Evolutionary conservation across 1,284 basidiomycete genomes (phyloP).

Genomic region (Cyathus pygmaeus): DNA sequence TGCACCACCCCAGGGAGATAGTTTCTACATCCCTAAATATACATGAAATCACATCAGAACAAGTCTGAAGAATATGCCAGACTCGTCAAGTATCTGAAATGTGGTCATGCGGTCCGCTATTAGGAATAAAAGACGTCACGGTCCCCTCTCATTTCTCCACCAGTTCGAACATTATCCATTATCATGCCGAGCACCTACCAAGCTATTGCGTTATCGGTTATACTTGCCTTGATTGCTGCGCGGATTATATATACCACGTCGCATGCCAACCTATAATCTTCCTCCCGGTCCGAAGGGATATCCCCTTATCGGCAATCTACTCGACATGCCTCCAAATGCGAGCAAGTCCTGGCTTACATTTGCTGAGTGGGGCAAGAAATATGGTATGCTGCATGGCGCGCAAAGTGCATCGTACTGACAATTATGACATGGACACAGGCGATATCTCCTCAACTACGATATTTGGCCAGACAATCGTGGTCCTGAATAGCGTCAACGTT

Average conservation of each 20-base stretch:
- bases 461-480: background rate
- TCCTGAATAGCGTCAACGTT: background rate
- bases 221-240: background rate
- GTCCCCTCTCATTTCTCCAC: too few species aligned
- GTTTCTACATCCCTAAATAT: too few species aligned
- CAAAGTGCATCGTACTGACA: too few species aligned
- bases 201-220: background rate
- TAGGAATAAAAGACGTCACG: too few species aligned
- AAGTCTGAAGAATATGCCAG: too few species aligned
- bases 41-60: too few species aligned
- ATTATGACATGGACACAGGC: too few species aligned
- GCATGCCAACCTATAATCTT: background rate
- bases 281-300: background rate
- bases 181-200: background rate
- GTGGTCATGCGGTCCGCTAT: too few species aligned
- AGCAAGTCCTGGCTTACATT: background rate
- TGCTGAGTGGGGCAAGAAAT: background rate
- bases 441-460: background rate
- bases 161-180: background rate
- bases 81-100: too few species aligned
- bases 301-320: background rate
- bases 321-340: background rate
- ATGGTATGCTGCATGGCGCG: too few species aligned
- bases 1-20: too few species aligned
- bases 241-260: background rate